Conservation (phyloP, 306 rosid species). For the Canavalia ensiformis region DNA sequence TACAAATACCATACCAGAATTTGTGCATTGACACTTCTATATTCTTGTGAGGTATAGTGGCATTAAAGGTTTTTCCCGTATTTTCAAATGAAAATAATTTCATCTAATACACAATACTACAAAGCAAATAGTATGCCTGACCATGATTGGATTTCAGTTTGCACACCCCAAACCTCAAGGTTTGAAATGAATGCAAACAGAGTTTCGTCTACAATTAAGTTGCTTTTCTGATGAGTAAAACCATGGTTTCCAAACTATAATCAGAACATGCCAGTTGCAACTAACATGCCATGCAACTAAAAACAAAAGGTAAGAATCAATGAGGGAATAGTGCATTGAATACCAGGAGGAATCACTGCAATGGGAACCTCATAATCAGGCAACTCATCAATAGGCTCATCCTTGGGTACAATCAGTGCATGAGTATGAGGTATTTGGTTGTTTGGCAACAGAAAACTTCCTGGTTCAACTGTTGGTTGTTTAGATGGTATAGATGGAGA, state of each 20-base stretch:
- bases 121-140: background rate
- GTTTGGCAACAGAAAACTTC: constrained; percentile 49
- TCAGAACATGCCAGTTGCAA: constrained; percentile 9
- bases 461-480: constrained; percentile 54
- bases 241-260: constrained; percentile 29
- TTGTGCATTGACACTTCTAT: background rate
- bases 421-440: constrained; percentile 44
- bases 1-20: constrained; percentile 11
- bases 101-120: constrained; percentile 5
- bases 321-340: constrained; percentile 25
- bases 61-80: constrained; percentile 2
- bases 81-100: background rate
- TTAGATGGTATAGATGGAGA: constrained; percentile 52
- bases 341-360: constrained; percentile 77
- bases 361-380: constrained; percentile 65
- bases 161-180: constrained; percentile 8
- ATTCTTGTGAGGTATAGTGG: constrained; percentile 1
- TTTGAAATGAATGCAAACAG: background rate
- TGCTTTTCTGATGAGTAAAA: constrained; percentile 18
- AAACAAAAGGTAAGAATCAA: constrained; percentile 16
- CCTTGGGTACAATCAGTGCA: constrained; percentile 70
- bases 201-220: constrained; percentile 7
- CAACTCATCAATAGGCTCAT: constrained; percentile 74
- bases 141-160: background rate
- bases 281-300: constrained; percentile 24